These are phyloP conservation scores for Dothideomycetidae sp. DNA, from an alignment of 2,329 filamentous ascomycete species.

Conservation along the genomic window DNA sequence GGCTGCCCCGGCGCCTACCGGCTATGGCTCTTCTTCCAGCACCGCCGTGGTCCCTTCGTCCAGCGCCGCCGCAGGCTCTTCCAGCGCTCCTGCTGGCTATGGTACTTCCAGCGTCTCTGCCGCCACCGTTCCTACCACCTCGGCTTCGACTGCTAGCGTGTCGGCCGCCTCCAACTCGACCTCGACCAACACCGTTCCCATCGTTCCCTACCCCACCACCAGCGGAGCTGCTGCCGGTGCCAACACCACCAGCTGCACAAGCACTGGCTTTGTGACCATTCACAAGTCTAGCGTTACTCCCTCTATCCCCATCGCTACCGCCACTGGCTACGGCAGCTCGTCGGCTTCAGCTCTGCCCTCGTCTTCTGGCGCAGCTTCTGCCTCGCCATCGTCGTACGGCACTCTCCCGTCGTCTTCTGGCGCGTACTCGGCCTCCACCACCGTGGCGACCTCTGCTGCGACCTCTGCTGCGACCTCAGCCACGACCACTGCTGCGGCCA, in stretches of 20 bases:
- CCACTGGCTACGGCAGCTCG: neutral
- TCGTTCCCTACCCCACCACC: slow-evolving; percentile 18
- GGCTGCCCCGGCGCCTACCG: slow-evolving; percentile 2
- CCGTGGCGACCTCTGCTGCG: neutral
- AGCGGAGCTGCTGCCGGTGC: slow-evolving; percentile 3
- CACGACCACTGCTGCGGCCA: neutral
- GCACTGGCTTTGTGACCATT: slow-evolving; percentile 20
- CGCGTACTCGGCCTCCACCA: neutral
- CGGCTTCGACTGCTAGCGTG: slow-evolving; percentile 10
- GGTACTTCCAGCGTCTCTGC: slow-evolving; percentile 16
- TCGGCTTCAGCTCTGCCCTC: neutral
- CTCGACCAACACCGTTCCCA: slow-evolving; percentile 7
- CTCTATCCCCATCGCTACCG: neutral
- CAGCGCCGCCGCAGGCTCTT: slow-evolving; percentile 10
- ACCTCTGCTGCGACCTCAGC: neutral
- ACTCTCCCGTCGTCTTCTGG: neutral
- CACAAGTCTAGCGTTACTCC: slow-evolving; percentile 14
- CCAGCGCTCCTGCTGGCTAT: slow-evolving; percentile 10
- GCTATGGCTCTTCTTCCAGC: slow-evolving; percentile 3
- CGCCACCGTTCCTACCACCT: slow-evolving; percentile 3
- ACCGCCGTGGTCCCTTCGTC: slow-evolving; percentile 6
- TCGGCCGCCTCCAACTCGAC: slow-evolving; percentile 15
- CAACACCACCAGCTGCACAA: slow-evolving; percentile 11
- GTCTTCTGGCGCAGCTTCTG: neutral
- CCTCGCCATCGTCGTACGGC: neutral